phyloP scores from a whole-genome alignment of 148 eudicot genomes.

The Fagopyrum tataricum region DNA sequence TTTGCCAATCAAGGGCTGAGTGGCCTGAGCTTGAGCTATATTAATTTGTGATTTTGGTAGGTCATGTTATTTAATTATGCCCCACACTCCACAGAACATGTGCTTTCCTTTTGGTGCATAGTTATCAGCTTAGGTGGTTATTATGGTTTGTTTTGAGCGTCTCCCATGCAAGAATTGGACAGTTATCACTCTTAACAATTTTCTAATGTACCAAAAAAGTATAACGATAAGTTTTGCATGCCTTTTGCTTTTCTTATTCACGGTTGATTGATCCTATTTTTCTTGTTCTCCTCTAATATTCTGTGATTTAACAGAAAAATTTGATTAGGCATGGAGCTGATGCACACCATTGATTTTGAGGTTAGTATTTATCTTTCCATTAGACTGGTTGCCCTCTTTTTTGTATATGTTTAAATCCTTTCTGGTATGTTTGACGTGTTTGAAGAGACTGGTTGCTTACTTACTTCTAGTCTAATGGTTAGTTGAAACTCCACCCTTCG shows the following conservation, averaged over 20 bases:
- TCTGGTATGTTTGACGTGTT: background rate
- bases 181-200: background rate
- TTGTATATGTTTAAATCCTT: background rate
- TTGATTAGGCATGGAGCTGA: background rate
- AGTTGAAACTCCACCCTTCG: too few species aligned
- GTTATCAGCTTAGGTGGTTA: background rate
- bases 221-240: background rate
- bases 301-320: background rate
- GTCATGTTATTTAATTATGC: background rate
- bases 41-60: background rate
- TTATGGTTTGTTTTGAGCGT: background rate
- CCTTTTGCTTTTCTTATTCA: background rate
- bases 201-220: background rate
- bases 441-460: background rate
- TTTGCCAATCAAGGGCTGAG: conserved; percentile 13
- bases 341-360: background rate
- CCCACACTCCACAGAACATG: background rate
- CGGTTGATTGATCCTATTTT: background rate
- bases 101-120: conserved; percentile 9
- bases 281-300: background rate
- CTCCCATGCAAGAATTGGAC: conserved; percentile 6
- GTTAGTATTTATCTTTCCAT: background rate
- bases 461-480: too few species aligned
- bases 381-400: background rate
- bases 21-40: background rate